Evolutionary conservation across 2,329 filamentous ascomycete genomes (phyloP).

Genomic region (Ascochyta koolunga): DNA sequence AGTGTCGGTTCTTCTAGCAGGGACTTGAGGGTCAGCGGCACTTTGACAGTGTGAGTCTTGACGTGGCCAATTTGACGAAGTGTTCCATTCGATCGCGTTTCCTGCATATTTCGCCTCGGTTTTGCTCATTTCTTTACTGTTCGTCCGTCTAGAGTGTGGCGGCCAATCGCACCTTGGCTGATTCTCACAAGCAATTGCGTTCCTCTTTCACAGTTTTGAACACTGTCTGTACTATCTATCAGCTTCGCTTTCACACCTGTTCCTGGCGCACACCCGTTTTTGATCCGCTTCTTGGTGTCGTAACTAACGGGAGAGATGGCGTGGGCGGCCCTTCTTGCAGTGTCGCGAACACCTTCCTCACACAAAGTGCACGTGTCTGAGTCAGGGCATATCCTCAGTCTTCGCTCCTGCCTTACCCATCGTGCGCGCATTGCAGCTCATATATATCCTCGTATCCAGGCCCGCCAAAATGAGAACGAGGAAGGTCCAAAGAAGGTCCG

Average conservation of each 20-base stretch:
- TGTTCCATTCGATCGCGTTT: not conserved
- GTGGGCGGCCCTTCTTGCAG: not conserved
- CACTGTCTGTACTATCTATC: not conserved
- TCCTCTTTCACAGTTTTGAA: not conserved
- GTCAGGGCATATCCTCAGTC: not conserved
- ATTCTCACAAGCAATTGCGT: not conserved
- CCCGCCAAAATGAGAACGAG: constrained; percentile 5
- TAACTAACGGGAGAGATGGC: not conserved
- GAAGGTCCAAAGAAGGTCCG: constrained; percentile 8
- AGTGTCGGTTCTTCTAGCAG: constrained; percentile 45
- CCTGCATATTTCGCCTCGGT: not conserved
- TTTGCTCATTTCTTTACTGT: not conserved
- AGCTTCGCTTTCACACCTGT: not conserved
- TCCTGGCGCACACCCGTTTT: not conserved
- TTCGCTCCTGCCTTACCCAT: constrained; percentile 16
- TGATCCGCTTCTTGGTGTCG: constrained; percentile 3
- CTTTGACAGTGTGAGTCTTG: constrained; percentile 36
- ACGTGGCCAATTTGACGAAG: not conserved
- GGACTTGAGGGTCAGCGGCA: constrained; percentile 43
- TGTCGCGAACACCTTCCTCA: constrained; percentile 9
- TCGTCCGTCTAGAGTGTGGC: not conserved
- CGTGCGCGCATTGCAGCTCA: constrained; percentile 6
- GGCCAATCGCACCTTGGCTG: not conserved
- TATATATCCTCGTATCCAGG: constrained; percentile 7
- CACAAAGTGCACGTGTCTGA: not conserved